Base-by-base conservation (phyloP, 768 basidiomycete species). In the Tulasnella sp. region DNA sequence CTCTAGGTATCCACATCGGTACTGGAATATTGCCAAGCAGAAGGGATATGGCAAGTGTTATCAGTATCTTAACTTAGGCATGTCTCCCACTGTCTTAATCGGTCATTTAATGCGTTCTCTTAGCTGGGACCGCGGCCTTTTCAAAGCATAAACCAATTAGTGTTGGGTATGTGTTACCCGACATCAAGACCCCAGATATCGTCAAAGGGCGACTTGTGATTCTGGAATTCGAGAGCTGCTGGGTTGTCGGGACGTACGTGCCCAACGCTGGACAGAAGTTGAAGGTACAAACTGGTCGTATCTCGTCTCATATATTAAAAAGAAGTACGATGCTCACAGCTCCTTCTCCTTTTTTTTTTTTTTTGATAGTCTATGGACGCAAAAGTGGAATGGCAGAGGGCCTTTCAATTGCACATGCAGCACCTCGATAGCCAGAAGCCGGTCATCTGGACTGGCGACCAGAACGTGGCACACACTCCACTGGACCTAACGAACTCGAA, bases 361-460 rank as follows among this genome's bases (percentile, higher is more conserved):
- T 21, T 30, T 58, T 56, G 15, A 52, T 67, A 92, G 88, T 88
- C 84, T 0, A 71, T 94, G 52, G 79, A 82, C 29, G 78, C 74
- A 50, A 91, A 93, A 70, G 84, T 86, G 49, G 72, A 75, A 55
- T 93, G 91, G 91, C 86, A 89, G 61, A 67, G 67, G 3, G 83
- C 90, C 67, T 92, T 94, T 67, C 81, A 84, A 55, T 64, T 73
- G 2, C 85, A 92, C 67, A 76, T 93, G 21, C 81, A 81, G 3
- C 75, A 80, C 23, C 73, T 93, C 2, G 87, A 92, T 70, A 78
- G 75, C 63, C 80, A 77, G 66, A 94, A 93, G 66, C 83, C 89
- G 2, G 85, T 94, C 9, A 85, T 94, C 58, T 93, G 91, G 91
- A 76, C 78, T 10, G 91, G 91, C 5, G 91, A 94, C 70, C 67